Base-by-base conservation (phyloP, 2,329 filamentous ascomycete genomes). In the Pezizomycotina sp. region DNA sequence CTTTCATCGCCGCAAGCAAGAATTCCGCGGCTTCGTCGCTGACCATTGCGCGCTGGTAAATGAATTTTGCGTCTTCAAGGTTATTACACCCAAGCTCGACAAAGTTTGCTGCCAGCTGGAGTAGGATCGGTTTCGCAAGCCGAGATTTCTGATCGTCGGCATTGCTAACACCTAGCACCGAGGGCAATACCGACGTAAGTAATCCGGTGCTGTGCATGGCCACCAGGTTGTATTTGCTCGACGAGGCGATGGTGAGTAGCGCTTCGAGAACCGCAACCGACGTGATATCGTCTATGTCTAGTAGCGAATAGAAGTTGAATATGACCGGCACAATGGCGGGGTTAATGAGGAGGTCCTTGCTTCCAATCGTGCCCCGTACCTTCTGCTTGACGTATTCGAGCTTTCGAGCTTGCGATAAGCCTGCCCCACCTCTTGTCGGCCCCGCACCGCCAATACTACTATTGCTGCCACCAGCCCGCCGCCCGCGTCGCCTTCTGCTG, bases 51-150 rank as follows among this genome's bases (percentile, higher is more conserved):
- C 62, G 60, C n/a, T 60, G 62, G 52, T 73, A 75, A 12, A 98
- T 64, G 43, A 76, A 73, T 51, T 84, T 75, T 10, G 81, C 80
- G 60, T 93, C 83, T 28, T 80, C 71, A n/a, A 92, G 68, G 42
- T 67, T 67, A 51, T 74, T 78, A 48, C 92, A 69, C 13, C 89
- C 86, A 45, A 89, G 64, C 38, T 70, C 61, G 62, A 81, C 71
- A 53, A 91, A 59, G 56, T 65, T 64, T 46, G 68, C 68, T 51
- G 78, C 84, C 16, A 92, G 63, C 14, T 68, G 62, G 46, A 75
- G 61, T 13, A 82, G 67, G 9, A 72, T 62, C 16, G 62, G 55
- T n/a, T n/a, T n/a, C n/a, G n/a, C n/a, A n/a, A n/a, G n/a, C n/a
- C n/a, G n/a, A n/a, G n/a, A n/a, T 48, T 62, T 65, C 52, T 83